Conservation (phyloP, 805 yeast species). For the Candida saitoana region DNA sequence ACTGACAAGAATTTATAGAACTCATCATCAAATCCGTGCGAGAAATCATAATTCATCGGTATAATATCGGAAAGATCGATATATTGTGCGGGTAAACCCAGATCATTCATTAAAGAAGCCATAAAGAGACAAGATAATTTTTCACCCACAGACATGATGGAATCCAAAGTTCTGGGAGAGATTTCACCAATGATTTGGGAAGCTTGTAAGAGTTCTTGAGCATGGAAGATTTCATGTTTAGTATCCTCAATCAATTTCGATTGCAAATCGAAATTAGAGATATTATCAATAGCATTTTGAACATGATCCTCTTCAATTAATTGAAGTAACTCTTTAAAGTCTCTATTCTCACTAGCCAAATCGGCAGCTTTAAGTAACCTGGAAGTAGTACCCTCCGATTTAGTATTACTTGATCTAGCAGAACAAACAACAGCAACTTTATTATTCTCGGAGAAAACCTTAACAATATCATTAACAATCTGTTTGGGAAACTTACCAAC, state of each 20-base stretch:
- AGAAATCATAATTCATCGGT: slow-evolving; percentile 54
- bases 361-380: slow-evolving; percentile 84
- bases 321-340: slow-evolving; percentile 56
- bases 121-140: slow-evolving; percentile 86
- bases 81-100: slow-evolving; percentile 72
- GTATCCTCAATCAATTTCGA: slow-evolving; percentile 56
- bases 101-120: slow-evolving; percentile 79
- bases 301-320: slow-evolving; percentile 76
- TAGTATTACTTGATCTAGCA: slow-evolving; percentile 87
- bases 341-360: slow-evolving; percentile 56
- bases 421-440: slow-evolving; percentile 93
- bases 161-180: slow-evolving; percentile 79
- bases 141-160: slow-evolving; percentile 91
- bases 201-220: slow-evolving; percentile 72
- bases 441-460: slow-evolving; percentile 52
- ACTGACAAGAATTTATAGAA: slow-evolving; percentile 58
- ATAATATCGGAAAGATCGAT: slow-evolving; percentile 75
- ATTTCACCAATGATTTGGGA: slow-evolving; percentile 91
- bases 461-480: slow-evolving; percentile 81
- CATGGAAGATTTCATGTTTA: slow-evolving; percentile 59
- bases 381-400: slow-evolving; percentile 93
- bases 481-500: slow-evolving; percentile 90
- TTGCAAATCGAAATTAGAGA: slow-evolving; percentile 43
- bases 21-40: slow-evolving; percentile 59
- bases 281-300: slow-evolving; percentile 57